Evolutionary conservation across 805 yeast genomes (phyloP).

Genomic region (Candida namnaoensis): DNA sequence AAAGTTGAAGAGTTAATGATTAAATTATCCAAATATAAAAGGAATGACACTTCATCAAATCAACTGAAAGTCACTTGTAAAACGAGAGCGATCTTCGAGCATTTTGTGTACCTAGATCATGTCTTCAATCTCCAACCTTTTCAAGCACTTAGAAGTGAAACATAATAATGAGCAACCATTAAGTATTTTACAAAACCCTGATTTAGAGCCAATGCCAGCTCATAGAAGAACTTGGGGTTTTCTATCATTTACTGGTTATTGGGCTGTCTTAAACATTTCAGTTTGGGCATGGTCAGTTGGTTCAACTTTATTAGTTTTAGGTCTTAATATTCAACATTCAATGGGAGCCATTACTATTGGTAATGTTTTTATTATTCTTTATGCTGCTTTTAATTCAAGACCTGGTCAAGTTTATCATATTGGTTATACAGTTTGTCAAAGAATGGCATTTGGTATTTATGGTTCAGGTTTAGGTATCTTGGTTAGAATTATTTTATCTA

Average conservation of each 20-base stretch:
- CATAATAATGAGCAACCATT: slow-evolving; percentile 1
- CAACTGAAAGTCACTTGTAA: no score
- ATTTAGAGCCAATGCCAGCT: slow-evolving; percentile 24
- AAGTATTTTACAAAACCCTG: slow-evolving; percentile 15
- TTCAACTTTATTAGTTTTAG: slow-evolving; percentile 22
- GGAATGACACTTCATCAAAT: no score
- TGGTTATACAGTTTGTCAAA: slow-evolving; percentile 21
- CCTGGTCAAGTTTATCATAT: slow-evolving; percentile 26
- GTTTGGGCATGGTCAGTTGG: slow-evolving; percentile 22
- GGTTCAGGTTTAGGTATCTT: slow-evolving; percentile 27
- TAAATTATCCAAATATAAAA: no score
- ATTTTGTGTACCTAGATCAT: no score
- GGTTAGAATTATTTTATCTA: slow-evolving; percentile 24
- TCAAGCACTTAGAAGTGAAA: slow-evolving; percentile 1
- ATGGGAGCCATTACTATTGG: slow-evolving; percentile 26
- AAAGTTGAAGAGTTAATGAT: no score
- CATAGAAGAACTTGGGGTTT: slow-evolving; percentile 23
- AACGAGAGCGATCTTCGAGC: no score
- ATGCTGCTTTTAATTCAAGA: slow-evolving; percentile 23
- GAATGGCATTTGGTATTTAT: slow-evolving; percentile 25
- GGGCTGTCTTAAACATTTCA: slow-evolving; percentile 20
- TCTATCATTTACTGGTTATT: slow-evolving; percentile 16
- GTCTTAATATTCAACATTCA: slow-evolving; percentile 22
- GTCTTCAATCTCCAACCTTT: no score
- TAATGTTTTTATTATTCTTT: slow-evolving; percentile 20